Percentiles rank a stretch among this genome's conserved stretches.
phyloP scores from a whole-genome alignment of 305 asterid genomes.

The Solanum hybrid region DNA sequence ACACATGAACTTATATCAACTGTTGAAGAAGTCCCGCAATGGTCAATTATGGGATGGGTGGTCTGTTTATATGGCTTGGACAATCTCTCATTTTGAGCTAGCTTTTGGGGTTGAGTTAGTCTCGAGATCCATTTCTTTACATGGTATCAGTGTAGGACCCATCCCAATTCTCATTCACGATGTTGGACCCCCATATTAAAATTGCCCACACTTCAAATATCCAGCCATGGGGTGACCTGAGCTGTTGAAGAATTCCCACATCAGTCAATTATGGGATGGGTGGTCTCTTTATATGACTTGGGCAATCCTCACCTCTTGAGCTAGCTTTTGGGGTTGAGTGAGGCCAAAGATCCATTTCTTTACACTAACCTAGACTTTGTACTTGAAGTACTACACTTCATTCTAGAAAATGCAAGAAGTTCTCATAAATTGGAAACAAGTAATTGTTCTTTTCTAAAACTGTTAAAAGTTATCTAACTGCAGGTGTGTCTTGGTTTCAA shows the following conservation, averaged over 20 bases:
- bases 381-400: neutral
- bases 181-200: neutral
- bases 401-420: neutral
- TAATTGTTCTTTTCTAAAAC: neutral
- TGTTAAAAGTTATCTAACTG: neutral
- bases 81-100: neutral
- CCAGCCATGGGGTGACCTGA: neutral
- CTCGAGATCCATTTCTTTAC: neutral
- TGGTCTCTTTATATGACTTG: neutral
- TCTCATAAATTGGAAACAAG: neutral
- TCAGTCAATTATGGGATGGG: neutral
- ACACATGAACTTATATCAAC: neutral
- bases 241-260: neutral
- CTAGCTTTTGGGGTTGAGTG: neutral
- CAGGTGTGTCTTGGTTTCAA: slow-evolving; percentile 3
- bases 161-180: neutral
- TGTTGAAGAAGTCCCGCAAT: neutral
- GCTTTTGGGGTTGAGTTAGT: neutral
- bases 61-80: neutral
- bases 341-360: neutral
- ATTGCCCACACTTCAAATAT: neutral
- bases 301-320: neutral
- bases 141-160: neutral
- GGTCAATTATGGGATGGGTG: neutral
- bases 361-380: neutral